A percentile compares a stretch with the other conserved stretches of the same genome.
Evolutionary conservation across 345 rosid species (phyloP).

Genomic region (Arabidopsis suecica): DNA sequence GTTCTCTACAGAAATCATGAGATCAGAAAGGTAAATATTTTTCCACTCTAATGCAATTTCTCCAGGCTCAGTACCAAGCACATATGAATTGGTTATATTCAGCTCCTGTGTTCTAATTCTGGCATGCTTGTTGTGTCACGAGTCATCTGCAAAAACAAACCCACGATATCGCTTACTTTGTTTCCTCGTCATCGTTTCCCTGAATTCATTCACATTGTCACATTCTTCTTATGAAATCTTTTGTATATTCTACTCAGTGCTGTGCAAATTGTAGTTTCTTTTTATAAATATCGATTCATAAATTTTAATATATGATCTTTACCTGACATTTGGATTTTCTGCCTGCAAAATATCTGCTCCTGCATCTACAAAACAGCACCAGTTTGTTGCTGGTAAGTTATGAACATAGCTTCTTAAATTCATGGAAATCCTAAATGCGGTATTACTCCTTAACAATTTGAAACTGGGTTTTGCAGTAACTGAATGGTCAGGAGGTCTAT

Average conservation of each 20-base stretch:
- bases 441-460: neutral
- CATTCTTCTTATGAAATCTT: neutral
- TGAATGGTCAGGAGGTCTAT: constrained; percentile 97
- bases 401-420: neutral
- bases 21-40: constrained; percentile 79
- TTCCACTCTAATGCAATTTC: constrained; percentile 8
- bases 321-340: constrained; percentile 49
- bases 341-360: constrained; percentile 35
- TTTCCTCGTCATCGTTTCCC: neutral
- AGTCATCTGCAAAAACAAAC: constrained; percentile 1
- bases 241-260: neutral
- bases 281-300: neutral
- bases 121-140: neutral
- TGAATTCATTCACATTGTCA: neutral
- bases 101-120: constrained; percentile 8
- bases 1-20: constrained; percentile 95
- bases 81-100: constrained; percentile 10
- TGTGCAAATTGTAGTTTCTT: constrained; percentile 3
- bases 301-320: neutral
- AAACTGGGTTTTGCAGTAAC: constrained; percentile 63
- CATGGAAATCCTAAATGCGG: neutral
- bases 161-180: neutral
- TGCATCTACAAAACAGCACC: constrained; percentile 70
- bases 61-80: constrained; percentile 12
- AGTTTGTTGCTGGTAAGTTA: constrained; percentile 89